These are phyloP conservation scores for Calonectria pseudoturangicola DNA, from an alignment of 2,329 filamentous ascomycete genomes.

Conservation along the genomic window DNA sequence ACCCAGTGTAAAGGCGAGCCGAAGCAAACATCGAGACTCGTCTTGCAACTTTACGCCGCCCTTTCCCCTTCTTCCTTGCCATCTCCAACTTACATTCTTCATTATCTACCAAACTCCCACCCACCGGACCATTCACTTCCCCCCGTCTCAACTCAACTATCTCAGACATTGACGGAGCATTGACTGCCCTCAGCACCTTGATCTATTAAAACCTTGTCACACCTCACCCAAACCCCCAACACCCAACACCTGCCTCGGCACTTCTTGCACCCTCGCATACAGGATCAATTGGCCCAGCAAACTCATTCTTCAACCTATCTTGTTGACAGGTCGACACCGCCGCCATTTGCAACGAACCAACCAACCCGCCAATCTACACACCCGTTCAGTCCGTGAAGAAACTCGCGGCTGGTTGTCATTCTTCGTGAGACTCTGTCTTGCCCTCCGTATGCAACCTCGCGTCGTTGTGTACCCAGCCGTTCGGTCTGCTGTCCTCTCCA, in stretches of 20 bases:
- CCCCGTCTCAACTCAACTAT: neutral
- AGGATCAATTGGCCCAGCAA: neutral
- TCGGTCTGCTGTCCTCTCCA: conserved; percentile 50
- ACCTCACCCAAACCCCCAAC: conserved; percentile 14
- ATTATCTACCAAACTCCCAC: conserved; percentile 2
- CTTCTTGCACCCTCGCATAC: neutral
- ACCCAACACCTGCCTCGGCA: conserved; percentile 9
- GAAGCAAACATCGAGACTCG: conserved; percentile 53
- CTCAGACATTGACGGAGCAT: neutral
- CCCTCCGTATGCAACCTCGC: conserved; percentile 53
- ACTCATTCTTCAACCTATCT: neutral
- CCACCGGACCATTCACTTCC: neutral
- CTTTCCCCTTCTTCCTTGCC: conserved; percentile 31
- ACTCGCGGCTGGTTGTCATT: conserved; percentile 41
- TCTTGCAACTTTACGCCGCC: conserved; percentile 44
- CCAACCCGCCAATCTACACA: neutral
- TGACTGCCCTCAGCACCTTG: neutral
- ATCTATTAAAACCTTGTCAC: conserved; percentile 11
- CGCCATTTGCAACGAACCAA: conserved; percentile 28
- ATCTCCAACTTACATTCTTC: conserved; percentile 36
- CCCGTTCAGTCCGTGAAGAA: conserved; percentile 26
- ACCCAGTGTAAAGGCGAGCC: conserved; percentile 55
- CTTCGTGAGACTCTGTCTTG: conserved; percentile 38
- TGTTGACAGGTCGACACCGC: conserved; percentile 10
- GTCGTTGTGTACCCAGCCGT: conserved; percentile 51